Base-by-base conservation (phyloP, 352 stramenopile species). In the Pythium rhizo-oryzae region DNA sequence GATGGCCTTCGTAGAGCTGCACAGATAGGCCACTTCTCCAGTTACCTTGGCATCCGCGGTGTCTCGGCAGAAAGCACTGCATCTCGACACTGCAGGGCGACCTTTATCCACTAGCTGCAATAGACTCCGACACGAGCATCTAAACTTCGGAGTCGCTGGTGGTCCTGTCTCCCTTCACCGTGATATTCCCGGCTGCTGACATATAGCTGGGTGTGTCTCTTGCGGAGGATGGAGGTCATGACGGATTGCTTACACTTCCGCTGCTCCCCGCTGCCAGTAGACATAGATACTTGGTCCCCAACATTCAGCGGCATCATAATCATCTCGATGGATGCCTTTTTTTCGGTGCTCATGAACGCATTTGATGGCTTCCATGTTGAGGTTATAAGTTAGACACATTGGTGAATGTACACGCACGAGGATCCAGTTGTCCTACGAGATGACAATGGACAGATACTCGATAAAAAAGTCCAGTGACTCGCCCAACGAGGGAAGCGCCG, bases 391-490 rank as follows among this genome's bases (percentile, higher is more conserved):
- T 61, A 49, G 8, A 61, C 37, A 61, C 28, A 24, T 12, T 49
- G 9, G 15, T 37, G 53, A n/a, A 47, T 18, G 13, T 43, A 16
- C 18, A 47, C 41, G 41, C 41, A 21, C 18, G 41, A 47, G 41
- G 59, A 65, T 58, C 58, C 44, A 59, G 55, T 24, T 57, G 61
- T 15, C 41, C 15, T n/a, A 47, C 41, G 13, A 67, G 50, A 19
- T 59, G 50, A 59, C 59, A 24, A 71, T 67, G 4, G 65, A 67
- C 49, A 71, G 35, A 24, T 71, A 65, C 67, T 72, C 67, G 23
- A 72, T 72, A 46, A 72, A 69, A 39, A 72, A 72, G 47, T 72
- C 67, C 33, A 72, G 46, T 7, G 67, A 72, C 49, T 72, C 67
- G 9, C 67, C 67, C 35, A 72, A 51, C 6, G 59, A 62, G 0